phyloP scores from a whole-genome alignment of 169 alveolate genomes.

The Plasmodium gaboni region DNA sequence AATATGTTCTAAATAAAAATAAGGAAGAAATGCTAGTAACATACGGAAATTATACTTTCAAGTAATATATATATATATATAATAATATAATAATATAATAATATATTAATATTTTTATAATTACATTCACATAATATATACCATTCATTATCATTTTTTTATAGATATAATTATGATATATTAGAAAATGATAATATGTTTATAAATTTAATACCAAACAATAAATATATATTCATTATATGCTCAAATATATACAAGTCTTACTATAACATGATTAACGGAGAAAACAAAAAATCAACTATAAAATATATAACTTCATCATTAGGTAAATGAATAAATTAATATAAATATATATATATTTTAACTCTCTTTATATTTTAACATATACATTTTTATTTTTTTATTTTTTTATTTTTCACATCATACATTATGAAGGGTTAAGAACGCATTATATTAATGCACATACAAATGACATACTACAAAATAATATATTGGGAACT shows the following conservation, averaged over 20 bases:
- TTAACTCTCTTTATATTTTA: background rate
- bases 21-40: conserved; percentile 48
- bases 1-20: conserved; percentile 45
- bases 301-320: conserved; percentile 59
- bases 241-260: conserved; percentile 68
- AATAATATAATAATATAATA: no score
- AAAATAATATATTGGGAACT: conserved; percentile 45
- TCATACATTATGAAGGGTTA: conserved; percentile 9
- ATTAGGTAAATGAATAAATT: conserved; percentile 29
- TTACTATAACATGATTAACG: conserved; percentile 48
- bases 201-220: conserved; percentile 42
- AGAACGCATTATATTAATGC: conserved; percentile 34
- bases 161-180: conserved; percentile 69
- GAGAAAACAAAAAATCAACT: conserved; percentile 58
- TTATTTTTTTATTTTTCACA: background rate
- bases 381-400: background rate
- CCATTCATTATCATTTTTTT: background rate
- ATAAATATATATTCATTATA: conserved; percentile 53
- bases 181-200: conserved; percentile 41
- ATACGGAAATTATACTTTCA: conserved; percentile 64
- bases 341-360: background rate
- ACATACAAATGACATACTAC: conserved; percentile 18
- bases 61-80: conserved; percentile 26
- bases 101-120: no score
- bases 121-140: background rate